A percentile compares a stretch with the other conserved stretches of the same genome.
These are phyloP conservation scores for Candolleomyces aberdarensis DNA, from an alignment of 768 basidiomycete species.

Conservation along the genomic window DNA sequence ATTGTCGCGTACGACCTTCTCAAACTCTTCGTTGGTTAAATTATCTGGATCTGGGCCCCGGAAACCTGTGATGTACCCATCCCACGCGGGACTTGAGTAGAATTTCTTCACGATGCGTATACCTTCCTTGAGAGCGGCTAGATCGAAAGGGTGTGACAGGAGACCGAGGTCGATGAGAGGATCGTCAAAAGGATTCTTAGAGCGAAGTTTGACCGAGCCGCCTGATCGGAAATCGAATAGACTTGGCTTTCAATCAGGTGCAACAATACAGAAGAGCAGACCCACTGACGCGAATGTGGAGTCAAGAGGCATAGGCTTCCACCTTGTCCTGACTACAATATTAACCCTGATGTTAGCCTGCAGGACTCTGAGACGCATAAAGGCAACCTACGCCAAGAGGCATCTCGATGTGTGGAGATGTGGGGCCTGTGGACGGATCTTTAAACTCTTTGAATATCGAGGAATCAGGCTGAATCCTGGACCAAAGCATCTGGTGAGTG, in stretches of 20 bases:
- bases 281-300: background rate
- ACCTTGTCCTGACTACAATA: background rate
- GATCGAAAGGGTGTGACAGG: conserved; percentile 8
- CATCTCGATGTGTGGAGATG: conserved; percentile 9
- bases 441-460: conserved; percentile 1
- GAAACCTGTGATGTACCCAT: background rate
- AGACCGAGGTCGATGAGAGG: conserved; percentile 6
- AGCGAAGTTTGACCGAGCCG: conserved; percentile 2
- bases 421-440: conserved; percentile 11
- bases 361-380: background rate
- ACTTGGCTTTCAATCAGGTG: background rate
- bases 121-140: conserved; percentile 8
- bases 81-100: conserved; percentile 5
- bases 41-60: background rate
- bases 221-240: background rate
- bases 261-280: background rate
- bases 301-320: background rate
- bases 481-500: conserved; percentile 7
- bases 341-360: background rate
- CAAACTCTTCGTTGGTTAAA: conserved; percentile 1
- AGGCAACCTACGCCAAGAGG: conserved; percentile 14
- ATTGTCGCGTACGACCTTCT: conserved; percentile 17
- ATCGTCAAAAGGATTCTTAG: conserved; percentile 4
- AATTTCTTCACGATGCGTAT: conserved; percentile 10
- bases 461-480: conserved; percentile 2